phyloP scores from a whole-genome alignment of 306 rosid species.

The Gillenia trifoliata region DNA sequence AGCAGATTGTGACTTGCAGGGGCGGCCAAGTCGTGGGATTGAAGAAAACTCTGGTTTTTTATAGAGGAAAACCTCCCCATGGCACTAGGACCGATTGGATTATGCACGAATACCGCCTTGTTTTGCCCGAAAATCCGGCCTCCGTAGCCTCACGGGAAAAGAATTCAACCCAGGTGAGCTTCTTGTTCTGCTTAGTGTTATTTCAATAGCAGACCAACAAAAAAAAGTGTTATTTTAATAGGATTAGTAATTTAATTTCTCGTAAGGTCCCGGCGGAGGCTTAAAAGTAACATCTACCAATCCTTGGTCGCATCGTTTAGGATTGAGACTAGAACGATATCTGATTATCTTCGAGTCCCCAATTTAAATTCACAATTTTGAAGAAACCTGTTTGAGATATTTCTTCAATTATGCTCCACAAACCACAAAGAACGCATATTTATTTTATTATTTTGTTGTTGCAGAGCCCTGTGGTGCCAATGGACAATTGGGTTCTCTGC shows the following conservation, averaged over 20 bases:
- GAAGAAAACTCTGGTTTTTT: slow-evolving; percentile 95
- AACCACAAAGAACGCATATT: neutral
- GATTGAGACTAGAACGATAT: too few relatives aligned
- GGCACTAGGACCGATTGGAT: slow-evolving; percentile 95
- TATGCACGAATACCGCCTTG: slow-evolving; percentile 95
- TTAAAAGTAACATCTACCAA: too few relatives aligned
- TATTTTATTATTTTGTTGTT: neutral
- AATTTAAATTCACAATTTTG: too few relatives aligned
- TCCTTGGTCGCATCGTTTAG: too few relatives aligned
- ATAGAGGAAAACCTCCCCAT: slow-evolving; percentile 81
- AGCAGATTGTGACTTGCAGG: slow-evolving; percentile 45
- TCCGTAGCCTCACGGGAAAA: slow-evolving; percentile 16
- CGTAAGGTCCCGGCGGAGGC: too few relatives aligned
- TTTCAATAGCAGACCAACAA: too few relatives aligned
- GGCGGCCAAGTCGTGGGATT: slow-evolving; percentile 60
- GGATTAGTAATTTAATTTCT: neutral
- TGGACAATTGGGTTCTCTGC: slow-evolving; percentile 82
- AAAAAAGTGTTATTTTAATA: neutral
- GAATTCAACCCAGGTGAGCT: slow-evolving; percentile 29
- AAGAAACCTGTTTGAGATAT: neutral
- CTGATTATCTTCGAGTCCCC: too few relatives aligned
- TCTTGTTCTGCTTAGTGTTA: neutral
- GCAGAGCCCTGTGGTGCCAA: slow-evolving; percentile 32
- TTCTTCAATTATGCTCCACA: neutral
- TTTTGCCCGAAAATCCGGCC: slow-evolving; percentile 12